phyloP scores from a whole-genome alignment of 2,329 filamentous ascomycete species.

The Aspergillus tanneri region DNA sequence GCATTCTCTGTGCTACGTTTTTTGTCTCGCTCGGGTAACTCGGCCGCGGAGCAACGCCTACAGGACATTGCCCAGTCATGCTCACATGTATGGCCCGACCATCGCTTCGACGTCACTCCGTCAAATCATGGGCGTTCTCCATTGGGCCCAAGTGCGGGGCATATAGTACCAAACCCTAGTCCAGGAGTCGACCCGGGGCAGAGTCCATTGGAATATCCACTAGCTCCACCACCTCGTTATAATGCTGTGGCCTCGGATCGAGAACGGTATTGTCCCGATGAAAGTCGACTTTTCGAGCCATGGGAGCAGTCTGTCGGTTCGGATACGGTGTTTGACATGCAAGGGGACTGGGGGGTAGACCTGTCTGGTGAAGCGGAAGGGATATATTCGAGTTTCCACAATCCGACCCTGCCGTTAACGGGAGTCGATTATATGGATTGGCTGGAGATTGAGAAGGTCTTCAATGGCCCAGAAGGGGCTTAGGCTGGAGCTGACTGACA shows the following conservation, averaged over 20 bases:
- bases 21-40: slow-evolving; percentile 16
- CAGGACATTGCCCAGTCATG: slow-evolving; percentile 22
- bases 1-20: slow-evolving; percentile 19
- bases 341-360: slow-evolving; percentile 18
- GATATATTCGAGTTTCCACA: slow-evolving; percentile 24
- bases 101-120: not conserved
- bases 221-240: no score
- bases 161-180: no score
- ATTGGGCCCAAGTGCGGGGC: no score
- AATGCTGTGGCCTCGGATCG: no score
- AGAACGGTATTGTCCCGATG: no score
- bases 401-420: slow-evolving; percentile 21
- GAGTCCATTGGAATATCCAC: no score
- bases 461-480: no score
- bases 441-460: slow-evolving; percentile 25
- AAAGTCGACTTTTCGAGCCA: slow-evolving; percentile 17
- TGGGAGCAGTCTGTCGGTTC: slow-evolving; percentile 6
- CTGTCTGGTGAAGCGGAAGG: slow-evolving; percentile 20
- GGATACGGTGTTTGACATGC: slow-evolving; percentile 15
- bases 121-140: no score
- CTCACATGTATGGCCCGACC: slow-evolving; percentile 17
- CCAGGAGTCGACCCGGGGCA: no score
- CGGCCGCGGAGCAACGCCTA: slow-evolving; percentile 19
- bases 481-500: no score
- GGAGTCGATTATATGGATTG: slow-evolving; percentile 24